Evolutionary conservation across 139 green algal species (phyloP), one percentile per base, ranked within the genome.

Genomic region (Tetraselmis chui): DNA sequence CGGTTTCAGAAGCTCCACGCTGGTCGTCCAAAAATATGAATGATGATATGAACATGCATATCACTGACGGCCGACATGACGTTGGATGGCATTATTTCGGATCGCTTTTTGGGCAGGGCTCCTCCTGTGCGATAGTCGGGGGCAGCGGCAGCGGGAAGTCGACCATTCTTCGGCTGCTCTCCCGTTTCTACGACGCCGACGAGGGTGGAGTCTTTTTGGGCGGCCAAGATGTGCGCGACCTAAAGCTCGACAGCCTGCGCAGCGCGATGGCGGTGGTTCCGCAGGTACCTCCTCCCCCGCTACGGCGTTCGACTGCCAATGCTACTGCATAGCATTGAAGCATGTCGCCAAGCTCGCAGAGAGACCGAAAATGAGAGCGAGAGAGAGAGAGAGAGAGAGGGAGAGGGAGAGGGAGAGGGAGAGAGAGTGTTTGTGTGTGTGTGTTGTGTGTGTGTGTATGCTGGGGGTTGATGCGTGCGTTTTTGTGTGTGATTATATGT

Each of bases 81-180:
- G n/a, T n/a, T n/a, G n/a, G n/a, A n/a, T n/a, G n/a, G n/a, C n/a
- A n/a, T n/a, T n/a, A n/a, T n/a, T n/a, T n/a, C n/a, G n/a, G n/a
- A n/a, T n/a, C n/a, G n/a, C n/a, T n/a, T n/a, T n/a, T n/a, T n/a
- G n/a, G n/a, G n/a, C 28, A 0, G 91, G 96, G 96, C 59, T 95
- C 82, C 77, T 95, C 86, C 84, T 94, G 94, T 76, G 96, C 95
- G 0, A 81, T 98, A 1, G 96, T 99, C 59, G 96, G 96, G 58
- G 88, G 89, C 29, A 94, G 86, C 59, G 96, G 96, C 59, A 93
- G 86, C 75, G 95, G 95, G 81, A 97, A 98, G 87, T 91, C 83
- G 31, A 94, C 90, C 59, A 81, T 95, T 22, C 82, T 93, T 23
- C 58, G 83, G 1, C 82, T 90, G 31, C 79, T 90, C 0, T 86